These are phyloP conservation scores for Phalaenopsis aphrodite DNA, from an alignment of 106 monocot species.

Conservation along the genomic window DNA sequence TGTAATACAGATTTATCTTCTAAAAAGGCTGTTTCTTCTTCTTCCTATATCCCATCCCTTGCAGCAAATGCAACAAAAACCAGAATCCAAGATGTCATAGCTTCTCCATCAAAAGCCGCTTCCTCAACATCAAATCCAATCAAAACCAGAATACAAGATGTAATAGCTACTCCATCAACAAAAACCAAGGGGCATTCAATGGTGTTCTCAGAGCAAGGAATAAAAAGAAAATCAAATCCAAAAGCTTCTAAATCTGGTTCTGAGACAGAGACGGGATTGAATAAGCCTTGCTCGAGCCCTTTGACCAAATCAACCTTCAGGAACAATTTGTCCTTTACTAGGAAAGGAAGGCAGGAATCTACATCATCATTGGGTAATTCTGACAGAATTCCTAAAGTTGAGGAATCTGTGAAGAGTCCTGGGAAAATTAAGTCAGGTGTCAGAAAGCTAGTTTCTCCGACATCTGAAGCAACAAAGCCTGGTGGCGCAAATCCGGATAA, in stretches of 20 bases:
- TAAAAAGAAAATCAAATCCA: slow-evolving; percentile 6
- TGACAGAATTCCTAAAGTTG: background rate
- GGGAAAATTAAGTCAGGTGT: slow-evolving; percentile 8
- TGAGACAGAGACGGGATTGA: background rate
- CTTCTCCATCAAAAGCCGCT: background rate
- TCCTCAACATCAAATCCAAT: slow-evolving; percentile 5
- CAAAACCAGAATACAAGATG: slow-evolving; percentile 25
- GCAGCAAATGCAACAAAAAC: slow-evolving; percentile 12
- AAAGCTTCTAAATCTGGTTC: background rate
- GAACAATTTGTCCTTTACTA: slow-evolving; percentile 11
- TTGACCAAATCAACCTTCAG: slow-evolving; percentile 9
- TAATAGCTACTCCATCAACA: slow-evolving; percentile 8
- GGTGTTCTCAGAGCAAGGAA: background rate
- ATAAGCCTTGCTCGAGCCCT: background rate
- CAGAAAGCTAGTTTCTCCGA: slow-evolving; percentile 8
- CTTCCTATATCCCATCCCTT: background rate
- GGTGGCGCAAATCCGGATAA: slow-evolving; percentile 4
- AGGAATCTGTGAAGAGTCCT: background rate
- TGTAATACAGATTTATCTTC: slow-evolving; percentile 15
- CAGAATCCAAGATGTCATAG: slow-evolving; percentile 23
- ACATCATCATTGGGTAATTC: background rate
- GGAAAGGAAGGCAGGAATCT: slow-evolving; percentile 19
- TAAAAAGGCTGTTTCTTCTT: slow-evolving; percentile 10
- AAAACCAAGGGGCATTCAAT: background rate
- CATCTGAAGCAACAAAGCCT: slow-evolving; percentile 3